These are phyloP conservation scores for Mortierella sp. DNA, from an alignment of 371 early-diverging fungal species.

Conservation along the genomic window DNA sequence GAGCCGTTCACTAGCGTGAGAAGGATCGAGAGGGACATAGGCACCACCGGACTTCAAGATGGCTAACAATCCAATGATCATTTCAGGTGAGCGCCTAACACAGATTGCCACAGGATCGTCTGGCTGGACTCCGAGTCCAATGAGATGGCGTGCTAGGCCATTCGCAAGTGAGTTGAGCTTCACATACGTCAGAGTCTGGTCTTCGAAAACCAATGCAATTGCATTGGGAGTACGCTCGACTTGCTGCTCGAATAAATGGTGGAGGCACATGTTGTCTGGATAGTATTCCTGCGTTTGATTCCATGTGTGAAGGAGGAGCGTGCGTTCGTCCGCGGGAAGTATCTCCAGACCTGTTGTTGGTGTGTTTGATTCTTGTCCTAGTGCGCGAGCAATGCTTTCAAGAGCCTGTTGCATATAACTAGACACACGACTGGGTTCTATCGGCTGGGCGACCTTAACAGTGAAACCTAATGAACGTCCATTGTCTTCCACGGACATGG, in stretches of 20 bases:
- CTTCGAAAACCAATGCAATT: conserved; percentile 12
- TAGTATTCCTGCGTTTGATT: conserved; percentile 5
- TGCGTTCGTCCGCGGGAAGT: conserved; percentile 11
- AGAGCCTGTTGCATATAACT: conserved; percentile 9
- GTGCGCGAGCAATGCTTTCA: neutral
- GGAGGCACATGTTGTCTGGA: neutral
- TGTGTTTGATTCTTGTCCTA: neutral
- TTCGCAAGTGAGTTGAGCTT: conserved; percentile 4
- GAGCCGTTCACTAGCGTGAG: neutral
- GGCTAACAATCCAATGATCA: conserved; percentile 6
- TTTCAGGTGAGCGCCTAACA: conserved; percentile 1
- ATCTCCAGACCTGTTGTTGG: conserved; percentile 2
- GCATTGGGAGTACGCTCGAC: conserved; percentile 18
- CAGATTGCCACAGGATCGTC: conserved; percentile 10
- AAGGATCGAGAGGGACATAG: conserved; percentile 15
- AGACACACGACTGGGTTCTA: neutral
- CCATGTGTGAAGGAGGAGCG: conserved; percentile 14
- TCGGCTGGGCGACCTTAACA: neutral
- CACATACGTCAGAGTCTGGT: conserved; percentile 11
- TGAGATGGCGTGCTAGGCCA: conserved; percentile 7
- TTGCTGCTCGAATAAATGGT: conserved; percentile 17
- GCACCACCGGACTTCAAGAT: conserved; percentile 17
- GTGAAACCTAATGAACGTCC: conserved; percentile 10
- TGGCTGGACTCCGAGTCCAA: conserved; percentile 4
- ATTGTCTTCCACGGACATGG: conserved; percentile 10